A percentile compares a stretch with the other conserved stretches of the same genome.
Conservation (phyloP, 106 monocot genomes). For the Ottelia alismoides region DNA sequence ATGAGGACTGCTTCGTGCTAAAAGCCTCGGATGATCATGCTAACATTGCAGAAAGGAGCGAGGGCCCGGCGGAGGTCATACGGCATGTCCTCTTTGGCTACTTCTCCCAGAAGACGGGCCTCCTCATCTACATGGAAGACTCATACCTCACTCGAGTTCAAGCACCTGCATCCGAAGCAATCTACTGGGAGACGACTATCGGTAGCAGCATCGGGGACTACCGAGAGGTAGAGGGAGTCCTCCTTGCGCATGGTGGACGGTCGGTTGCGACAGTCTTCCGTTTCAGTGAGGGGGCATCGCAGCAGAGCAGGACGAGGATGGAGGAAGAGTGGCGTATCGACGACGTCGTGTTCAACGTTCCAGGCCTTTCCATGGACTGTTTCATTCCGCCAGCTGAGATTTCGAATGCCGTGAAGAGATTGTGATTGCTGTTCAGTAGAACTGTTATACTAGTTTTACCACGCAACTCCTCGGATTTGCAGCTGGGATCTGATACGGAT, state of each 20-base stretch:
- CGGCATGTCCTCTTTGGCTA: constrained; percentile 46
- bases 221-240: constrained; percentile 26
- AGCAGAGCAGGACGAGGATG: constrained; percentile 20
- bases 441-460: too few species aligned
- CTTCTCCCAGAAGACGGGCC: constrained; percentile 57
- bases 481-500: too few species aligned
- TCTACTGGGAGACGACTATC: constrained; percentile 56
- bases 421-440: too few species aligned
- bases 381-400: constrained; percentile 50
- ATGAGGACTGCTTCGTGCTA: constrained; percentile 55
- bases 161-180: constrained; percentile 10
- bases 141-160: constrained; percentile 45
- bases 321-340: constrained; percentile 55
- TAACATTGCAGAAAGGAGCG: constrained; percentile 17
- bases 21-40: constrained; percentile 25
- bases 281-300: constrained; percentile 17
- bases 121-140: constrained; percentile 47
- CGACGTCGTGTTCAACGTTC: constrained; percentile 47
- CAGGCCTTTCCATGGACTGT: constrained; percentile 38
- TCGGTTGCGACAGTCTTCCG: constrained; percentile 34
- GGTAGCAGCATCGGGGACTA: constrained; percentile 36
- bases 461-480: too few species aligned
- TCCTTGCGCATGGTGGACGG: constrained; percentile 33
- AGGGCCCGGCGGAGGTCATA: constrained; percentile 43
- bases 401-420: neutral